Conservation (phyloP, 768 basidiomycete species). For the Tephrocybe rancida region DNA sequence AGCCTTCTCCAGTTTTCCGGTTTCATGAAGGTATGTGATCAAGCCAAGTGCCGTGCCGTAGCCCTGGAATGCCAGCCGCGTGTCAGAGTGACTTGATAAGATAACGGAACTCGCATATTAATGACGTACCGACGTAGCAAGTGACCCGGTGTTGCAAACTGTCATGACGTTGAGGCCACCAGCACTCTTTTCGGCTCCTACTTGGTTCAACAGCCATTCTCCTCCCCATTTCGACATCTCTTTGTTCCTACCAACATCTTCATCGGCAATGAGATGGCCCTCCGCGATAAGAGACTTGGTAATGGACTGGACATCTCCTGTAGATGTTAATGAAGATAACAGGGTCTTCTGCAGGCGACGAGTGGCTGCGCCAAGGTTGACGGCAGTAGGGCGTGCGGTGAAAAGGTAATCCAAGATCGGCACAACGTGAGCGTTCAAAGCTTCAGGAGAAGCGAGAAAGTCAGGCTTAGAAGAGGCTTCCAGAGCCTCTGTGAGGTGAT, state of each 20-base stretch:
- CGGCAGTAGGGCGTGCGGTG: conserved; percentile 93
- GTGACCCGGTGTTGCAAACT: conserved; percentile 96
- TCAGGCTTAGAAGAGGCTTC: conserved; percentile 46
- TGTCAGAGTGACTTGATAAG: conserved; percentile 1
- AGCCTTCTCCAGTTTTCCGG: conserved; percentile 73
- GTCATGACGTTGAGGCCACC: conserved; percentile 80
- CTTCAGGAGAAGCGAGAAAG: conserved; percentile 54
- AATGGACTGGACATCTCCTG: conserved; percentile 45
- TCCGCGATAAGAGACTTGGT: conserved; percentile 69
- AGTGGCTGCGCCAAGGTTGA: conserved; percentile 90
- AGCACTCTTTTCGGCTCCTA: conserved; percentile 37
- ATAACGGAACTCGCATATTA: not conserved
- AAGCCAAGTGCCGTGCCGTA: conserved; percentile 95
- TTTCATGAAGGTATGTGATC: conserved; percentile 88
- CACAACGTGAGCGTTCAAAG: conserved; percentile 56
- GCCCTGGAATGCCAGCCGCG: too few relatives aligned
- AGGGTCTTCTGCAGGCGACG: conserved; percentile 64
- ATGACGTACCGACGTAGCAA: conserved; percentile 84
- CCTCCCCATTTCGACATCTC: conserved; percentile 85
- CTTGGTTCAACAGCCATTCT: conserved; percentile 73
- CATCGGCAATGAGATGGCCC: conserved; percentile 74
- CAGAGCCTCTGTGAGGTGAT: conserved; percentile 60
- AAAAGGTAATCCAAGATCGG: conserved; percentile 71
- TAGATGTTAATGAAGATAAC: conserved; percentile 41
- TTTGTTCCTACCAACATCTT: conserved; percentile 87